Conservation (phyloP, 176 grass and related monocot genomes). For the Tillandsia fasciculata region DNA sequence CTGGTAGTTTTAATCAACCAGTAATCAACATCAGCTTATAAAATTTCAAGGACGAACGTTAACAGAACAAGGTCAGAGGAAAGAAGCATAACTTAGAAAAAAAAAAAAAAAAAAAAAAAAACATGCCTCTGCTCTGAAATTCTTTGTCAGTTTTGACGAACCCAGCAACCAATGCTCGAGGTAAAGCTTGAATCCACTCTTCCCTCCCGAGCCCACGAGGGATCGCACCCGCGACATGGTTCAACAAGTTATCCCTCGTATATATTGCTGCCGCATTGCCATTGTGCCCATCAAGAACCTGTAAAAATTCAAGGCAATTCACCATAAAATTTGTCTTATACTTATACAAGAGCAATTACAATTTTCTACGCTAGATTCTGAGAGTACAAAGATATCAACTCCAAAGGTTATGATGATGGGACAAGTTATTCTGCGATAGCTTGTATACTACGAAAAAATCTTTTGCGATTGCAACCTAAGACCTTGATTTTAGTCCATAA, state of each 20-base stretch:
- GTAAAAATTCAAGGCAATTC: neutral
- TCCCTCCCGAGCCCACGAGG: slow-evolving; percentile 55
- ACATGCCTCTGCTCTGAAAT: slow-evolving; percentile 76
- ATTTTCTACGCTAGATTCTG: no score
- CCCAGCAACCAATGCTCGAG: slow-evolving; percentile 64
- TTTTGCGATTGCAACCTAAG: no score
- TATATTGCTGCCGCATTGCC: slow-evolving; percentile 92
- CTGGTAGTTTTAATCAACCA: slow-evolving; percentile 24
- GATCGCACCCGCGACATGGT: slow-evolving; percentile 67
- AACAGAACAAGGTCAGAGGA: neutral
- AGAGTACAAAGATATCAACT: neutral
- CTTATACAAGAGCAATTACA: no score
- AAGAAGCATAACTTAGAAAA: neutral
- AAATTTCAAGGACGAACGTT: neutral
- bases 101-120: neutral
- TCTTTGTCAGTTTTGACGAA: slow-evolving; percentile 92
- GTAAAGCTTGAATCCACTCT: slow-evolving; percentile 81
- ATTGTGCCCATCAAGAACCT: slow-evolving; percentile 95
- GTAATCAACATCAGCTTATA: neutral
- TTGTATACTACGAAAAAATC: no score
- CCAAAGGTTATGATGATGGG: neutral
- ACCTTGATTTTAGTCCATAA: no score
- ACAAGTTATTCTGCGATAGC: no score
- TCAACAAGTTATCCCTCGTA: slow-evolving; percentile 86
- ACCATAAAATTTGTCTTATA: no score